Base-by-base conservation (phyloP, 179 eudicot genomes). In the Beta lomatogona region DNA sequence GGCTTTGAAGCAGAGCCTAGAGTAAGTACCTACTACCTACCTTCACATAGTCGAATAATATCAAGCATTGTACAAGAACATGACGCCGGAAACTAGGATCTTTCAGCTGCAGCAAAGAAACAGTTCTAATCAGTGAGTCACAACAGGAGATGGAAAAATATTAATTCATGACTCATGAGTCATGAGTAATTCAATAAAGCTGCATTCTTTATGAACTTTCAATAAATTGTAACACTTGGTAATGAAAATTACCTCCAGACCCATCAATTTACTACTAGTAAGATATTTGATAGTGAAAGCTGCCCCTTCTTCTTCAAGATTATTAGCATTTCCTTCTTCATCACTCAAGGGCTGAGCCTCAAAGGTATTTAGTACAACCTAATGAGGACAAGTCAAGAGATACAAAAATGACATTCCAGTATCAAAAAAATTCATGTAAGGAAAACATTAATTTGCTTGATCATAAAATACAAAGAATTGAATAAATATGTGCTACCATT, bases 61-160 rank as follows among this genome's bases (percentile, higher is more conserved):
- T 97, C 80, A 97, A 91, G 91, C 98, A 94, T 73, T 97, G 99
- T 72, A 97, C 94, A 81, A 97, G 95, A 85, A 97, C 77, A 81
- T 97, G 99, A 80, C 98, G 98, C 25, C 99, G 92, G 73, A 94
- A 94, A 89, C 98, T 97, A 84, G 99, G 94, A 90, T 97, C 99
- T 87, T 95, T 97, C 81, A 97, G 85, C 99, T 97, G 95, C 74
- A 71, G 61, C 21, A 82, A 76, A 59, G 79, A 79, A 84, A 68
- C 75, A 54, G 58, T 77, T 65, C 15, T 74, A 71, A 81, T 78
- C 14, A 76, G 50, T 74, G 66, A 80, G 55, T 64, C 4, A 69
- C 28, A 10, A 48, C 60, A 67, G 60, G 67, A 31, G 65, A 75
- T 75, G 46, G 21, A 6, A 80, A 31, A 22, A 18, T 13, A 31